A percentile compares a stretch with the other conserved stretches of the same genome.
Evolutionary conservation across 352 stramenopile genomes (phyloP).

Genomic region (Phytophthora palmivora): DNA sequence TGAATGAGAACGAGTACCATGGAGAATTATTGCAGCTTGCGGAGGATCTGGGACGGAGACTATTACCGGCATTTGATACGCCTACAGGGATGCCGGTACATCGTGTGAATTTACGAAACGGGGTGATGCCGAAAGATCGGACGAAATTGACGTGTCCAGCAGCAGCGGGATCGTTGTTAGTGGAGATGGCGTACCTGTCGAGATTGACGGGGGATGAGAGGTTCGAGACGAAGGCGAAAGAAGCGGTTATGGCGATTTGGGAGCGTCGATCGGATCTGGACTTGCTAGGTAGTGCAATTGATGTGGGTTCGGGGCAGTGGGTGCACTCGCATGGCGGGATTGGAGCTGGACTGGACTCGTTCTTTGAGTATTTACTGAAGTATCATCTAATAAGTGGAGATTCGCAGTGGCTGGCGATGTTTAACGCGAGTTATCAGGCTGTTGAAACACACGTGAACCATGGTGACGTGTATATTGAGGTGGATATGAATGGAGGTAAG

Average conservation of each 20-base stretch:
- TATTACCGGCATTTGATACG: constrained; percentile 98
- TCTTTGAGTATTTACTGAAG: constrained; percentile 99
- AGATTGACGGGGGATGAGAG: constrained; percentile 59
- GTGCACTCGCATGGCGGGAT: constrained; percentile 84
- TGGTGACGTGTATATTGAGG: constrained; percentile 81
- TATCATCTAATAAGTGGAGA: constrained; percentile 96
- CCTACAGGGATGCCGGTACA: constrained; percentile 95
- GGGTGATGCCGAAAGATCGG: constrained; percentile 41
- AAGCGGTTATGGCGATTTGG: constrained; percentile 83
- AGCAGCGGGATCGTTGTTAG: constrained; percentile 94
- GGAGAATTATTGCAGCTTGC: constrained; percentile 95
- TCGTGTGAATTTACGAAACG: constrained; percentile 93
- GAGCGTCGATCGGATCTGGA: constrained; percentile 81
- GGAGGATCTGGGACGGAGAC: constrained; percentile 93
- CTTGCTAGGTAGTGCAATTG: constrained; percentile 95
- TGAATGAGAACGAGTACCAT: constrained; percentile 86
- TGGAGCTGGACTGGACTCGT: constrained; percentile 96
- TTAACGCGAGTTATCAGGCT: constrained; percentile 80
- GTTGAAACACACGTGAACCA: constrained; percentile 84
- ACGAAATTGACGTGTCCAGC: constrained; percentile 92
- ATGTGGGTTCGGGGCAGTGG: constrained; percentile 90
- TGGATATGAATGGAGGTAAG: constrained; percentile 86
- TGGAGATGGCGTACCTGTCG: constrained; percentile 98
- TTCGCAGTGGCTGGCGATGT: constrained; percentile 92
- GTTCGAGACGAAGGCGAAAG: constrained; percentile 69